phyloP scores from a whole-genome alignment of 163 green algal genomes.

The Prototheca wickerhamii region DNA sequence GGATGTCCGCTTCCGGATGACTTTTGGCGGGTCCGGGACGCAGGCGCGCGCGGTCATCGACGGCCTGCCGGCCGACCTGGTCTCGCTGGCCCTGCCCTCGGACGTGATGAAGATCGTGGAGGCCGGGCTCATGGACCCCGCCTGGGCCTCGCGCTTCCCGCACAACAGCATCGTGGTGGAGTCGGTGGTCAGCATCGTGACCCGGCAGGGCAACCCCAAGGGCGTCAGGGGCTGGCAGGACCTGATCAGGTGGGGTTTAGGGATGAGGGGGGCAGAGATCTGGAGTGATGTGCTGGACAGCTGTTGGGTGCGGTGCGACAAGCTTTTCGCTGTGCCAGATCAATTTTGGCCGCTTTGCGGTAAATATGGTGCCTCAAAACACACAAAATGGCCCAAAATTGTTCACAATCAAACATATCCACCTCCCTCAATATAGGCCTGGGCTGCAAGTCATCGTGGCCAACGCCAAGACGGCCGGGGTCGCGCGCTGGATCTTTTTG shows the following conservation, averaged over 20 bases:
- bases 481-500: conserved; percentile 84
- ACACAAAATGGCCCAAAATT: no score
- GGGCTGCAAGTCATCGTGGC: conserved; percentile 59
- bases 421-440: conserved; percentile 14
- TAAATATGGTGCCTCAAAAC: no score
- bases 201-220: conserved; percentile 56
- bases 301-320: background rate
- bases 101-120: conserved; percentile 73
- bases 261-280: background rate
- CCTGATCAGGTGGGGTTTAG: conserved; percentile 30
- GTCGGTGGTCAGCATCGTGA: conserved; percentile 53
- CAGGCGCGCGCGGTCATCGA: conserved; percentile 74
- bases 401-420: background rate
- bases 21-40: conserved; percentile 66
- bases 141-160: conserved; percentile 39
- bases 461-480: conserved; percentile 81
- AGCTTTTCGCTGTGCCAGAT: no score
- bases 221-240: conserved; percentile 62
- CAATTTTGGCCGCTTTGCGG: no score
- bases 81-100: conserved; percentile 66
- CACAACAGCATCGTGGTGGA: conserved; percentile 39
- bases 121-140: conserved; percentile 38
- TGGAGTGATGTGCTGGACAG: conserved; percentile 8
- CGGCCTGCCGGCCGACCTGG: conserved; percentile 70
- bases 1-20: conserved; percentile 62